Base-by-base conservation (phyloP, 768 basidiomycete species). In the Mrakia blollopis region DNA sequence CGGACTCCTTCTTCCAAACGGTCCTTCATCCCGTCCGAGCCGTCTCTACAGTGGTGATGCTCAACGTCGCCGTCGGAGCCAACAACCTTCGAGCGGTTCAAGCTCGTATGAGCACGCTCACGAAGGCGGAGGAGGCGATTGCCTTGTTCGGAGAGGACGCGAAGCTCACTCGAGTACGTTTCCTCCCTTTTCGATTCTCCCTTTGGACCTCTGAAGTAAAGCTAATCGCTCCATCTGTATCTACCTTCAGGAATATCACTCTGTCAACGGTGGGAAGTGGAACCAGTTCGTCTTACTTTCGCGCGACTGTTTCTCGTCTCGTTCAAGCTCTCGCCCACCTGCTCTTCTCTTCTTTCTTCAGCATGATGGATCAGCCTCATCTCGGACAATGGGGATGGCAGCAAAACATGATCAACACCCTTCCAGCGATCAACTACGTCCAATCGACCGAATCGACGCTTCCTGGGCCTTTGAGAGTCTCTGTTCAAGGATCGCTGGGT, bases 311-410 rank as follows among this genome's bases (percentile, higher is more conserved):
- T n/a, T 82, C 21, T 9, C 44, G 44, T 44, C 44, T 44, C 44
- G 44, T 13, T 63, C 35, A 16, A 10, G 62, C 18, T 63, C 62
- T 37, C 28, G 3, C 2, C 16, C 32, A 13, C 16, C 44, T 7
- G 62, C 57, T 18, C 16, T 8, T 30, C 47, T 47, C 80, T 77
- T 75, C 37, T 62, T 76, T 35, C 81, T 81, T 71, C 80, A 81
- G 79, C 80, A 90, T 91, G 87, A 89, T 91, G 88, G 88, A 89
- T 80, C 89, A 90, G 81, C 89, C 89, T n/a, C 89, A 88, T 82
- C 80, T 89, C 76, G 87, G 87, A 73, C 90, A 89, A 78, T 88
- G 86, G 78, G 90, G 91, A 82, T 90, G 90, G 88, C 90, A 91
- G 78, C 89, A 83, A 80, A 89, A 90, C 6, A 88, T 88, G 87